Evolutionary conservation across 345 rosid species (phyloP), one percentile per base, ranked within the genome.

Genomic region (Geranium rotundifolium): DNA sequence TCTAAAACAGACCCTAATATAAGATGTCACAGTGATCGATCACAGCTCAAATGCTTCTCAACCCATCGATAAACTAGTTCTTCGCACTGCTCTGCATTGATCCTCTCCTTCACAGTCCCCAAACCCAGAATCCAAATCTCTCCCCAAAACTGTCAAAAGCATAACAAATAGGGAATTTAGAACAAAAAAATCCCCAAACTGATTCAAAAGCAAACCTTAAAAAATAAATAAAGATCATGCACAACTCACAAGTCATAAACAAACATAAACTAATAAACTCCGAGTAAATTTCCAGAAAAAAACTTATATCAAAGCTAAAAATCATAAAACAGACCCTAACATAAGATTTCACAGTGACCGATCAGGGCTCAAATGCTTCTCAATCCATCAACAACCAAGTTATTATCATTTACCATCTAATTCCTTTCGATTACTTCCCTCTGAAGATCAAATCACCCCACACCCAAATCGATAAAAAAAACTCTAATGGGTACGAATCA

Each of bases 21-120:
- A 41, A 41, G 50, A 41, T 41, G 10, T 41, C 50, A 41, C 50
- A 41, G 50, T 41, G 50, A 41, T 31, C 37, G 37, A n/a, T n/a
- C n/a, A n/a, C n/a, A n/a, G n/a, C n/a, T n/a, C n/a, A n/a, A n/a
- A n/a, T n/a, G n/a, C n/a, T 9, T 41, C 10, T 41, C 50, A 5
- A 12, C 50, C 8, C 5, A 3, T 34, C 8, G 41, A 8, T 57
- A 31, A 86, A 79, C 65, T 80, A 79, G 56, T 69, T 74, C 84
- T 80, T 81, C 59, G 71, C 67, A 61, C 62, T 41, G 50, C 50
- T 41, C 50, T 13, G 50, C 50, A 41, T 41, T 4, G 50, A 41
- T 67, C 65, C 67, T 70, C 63, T 74, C 77, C 89, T 84, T 81
- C 61, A 54, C 5, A 10, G 17, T 4, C 57, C 57, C 57, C 1